phyloP scores from a whole-genome alignment of 1,284 basidiomycete genomes.

The Flammula alnicola region DNA sequence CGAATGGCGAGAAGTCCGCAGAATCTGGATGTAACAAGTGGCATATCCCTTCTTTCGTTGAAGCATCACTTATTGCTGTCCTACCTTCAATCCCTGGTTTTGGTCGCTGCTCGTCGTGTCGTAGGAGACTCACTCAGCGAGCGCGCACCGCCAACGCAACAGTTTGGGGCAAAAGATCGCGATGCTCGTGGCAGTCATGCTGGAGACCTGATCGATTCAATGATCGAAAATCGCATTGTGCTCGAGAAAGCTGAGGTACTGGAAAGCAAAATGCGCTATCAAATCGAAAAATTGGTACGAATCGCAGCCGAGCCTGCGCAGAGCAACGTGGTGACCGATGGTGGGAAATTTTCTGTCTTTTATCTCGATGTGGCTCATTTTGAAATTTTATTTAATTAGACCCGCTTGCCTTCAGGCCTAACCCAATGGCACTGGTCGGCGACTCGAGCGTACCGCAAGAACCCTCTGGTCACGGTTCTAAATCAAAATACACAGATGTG shows the following conservation, averaged over 20 bases:
- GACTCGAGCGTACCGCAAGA: slow-evolving; percentile 34
- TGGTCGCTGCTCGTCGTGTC: slow-evolving; percentile 74
- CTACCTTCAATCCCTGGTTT: slow-evolving; percentile 86
- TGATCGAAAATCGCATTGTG: slow-evolving; percentile 75
- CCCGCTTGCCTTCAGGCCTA: slow-evolving; percentile 89
- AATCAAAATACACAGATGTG: slow-evolving; percentile 25
- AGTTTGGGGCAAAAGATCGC: slow-evolving; percentile 62
- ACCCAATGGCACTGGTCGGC: slow-evolving; percentile 68
- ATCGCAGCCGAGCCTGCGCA: slow-evolving; percentile 66
- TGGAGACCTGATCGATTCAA: slow-evolving; percentile 73
- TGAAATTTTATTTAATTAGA: slow-evolving; percentile 50
- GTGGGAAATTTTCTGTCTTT: slow-evolving; percentile 43
- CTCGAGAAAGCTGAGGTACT: slow-evolving; percentile 83
- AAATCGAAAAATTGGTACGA: slow-evolving; percentile 91
- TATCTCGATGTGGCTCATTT: not conserved
- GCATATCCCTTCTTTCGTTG: slow-evolving; percentile 89
- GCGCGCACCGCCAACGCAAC: slow-evolving; percentile 50
- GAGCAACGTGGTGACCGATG: slow-evolving; percentile 64
- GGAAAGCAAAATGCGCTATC: slow-evolving; percentile 90
- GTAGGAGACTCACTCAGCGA: slow-evolving; percentile 63
- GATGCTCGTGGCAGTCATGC: slow-evolving; percentile 54
- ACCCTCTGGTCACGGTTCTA: slow-evolving; percentile 33
- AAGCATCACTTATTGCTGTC: slow-evolving; percentile 88
- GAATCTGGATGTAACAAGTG: slow-evolving; percentile 71
- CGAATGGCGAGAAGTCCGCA: slow-evolving; percentile 25